A percentile compares a stretch with the other conserved stretches of the same genome.
Evolutionary conservation across 805 yeast genomes (phyloP).

Genomic region (Teunomyces stri): DNA sequence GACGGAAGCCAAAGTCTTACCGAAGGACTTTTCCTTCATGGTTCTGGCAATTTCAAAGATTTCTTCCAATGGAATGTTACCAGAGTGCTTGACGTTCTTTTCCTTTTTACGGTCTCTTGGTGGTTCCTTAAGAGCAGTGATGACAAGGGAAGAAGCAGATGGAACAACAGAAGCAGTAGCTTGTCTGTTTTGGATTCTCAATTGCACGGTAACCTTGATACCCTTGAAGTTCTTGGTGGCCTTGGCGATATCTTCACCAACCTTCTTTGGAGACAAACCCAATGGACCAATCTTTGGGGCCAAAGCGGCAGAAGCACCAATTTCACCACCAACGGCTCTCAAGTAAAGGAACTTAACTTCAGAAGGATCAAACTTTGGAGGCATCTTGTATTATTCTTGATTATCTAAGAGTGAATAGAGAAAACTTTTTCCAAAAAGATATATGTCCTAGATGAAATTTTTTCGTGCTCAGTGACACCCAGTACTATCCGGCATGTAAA

Average conservation of each 20-base stretch:
- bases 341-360: slow-evolving; percentile 98
- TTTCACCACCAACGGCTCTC: slow-evolving; percentile 99
- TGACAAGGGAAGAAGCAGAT: slow-evolving; percentile 97
- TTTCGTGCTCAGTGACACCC: not conserved
- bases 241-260: slow-evolving; percentile 99
- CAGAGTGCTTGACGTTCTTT: slow-evolving; percentile 98
- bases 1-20: slow-evolving; percentile 95
- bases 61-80: slow-evolving; percentile 97
- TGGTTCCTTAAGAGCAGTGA: slow-evolving; percentile 98
- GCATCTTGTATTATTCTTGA: slow-evolving; percentile 50
- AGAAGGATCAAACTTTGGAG: slow-evolving; percentile 98
- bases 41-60: slow-evolving; percentile 95
- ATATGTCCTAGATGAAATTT: slow-evolving; percentile 3
- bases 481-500: not conserved
- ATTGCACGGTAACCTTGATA: slow-evolving; percentile 97
- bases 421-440: slow-evolving; percentile 2
- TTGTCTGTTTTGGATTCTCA: slow-evolving; percentile 99
- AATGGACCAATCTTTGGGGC: slow-evolving; percentile 99
- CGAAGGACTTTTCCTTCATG: slow-evolving; percentile 96
- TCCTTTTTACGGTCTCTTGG: slow-evolving; percentile 99
- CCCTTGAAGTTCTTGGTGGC: slow-evolving; percentile 99
- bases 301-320: slow-evolving; percentile 98
- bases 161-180: slow-evolving; percentile 98
- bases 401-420: slow-evolving; percentile 3
- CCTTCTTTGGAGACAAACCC: slow-evolving; percentile 99